Evolutionary conservation across 2,329 filamentous ascomycete genomes (phyloP), one percentile per base, ranked within the genome.

Genomic region (Sclerotinia minor): DNA sequence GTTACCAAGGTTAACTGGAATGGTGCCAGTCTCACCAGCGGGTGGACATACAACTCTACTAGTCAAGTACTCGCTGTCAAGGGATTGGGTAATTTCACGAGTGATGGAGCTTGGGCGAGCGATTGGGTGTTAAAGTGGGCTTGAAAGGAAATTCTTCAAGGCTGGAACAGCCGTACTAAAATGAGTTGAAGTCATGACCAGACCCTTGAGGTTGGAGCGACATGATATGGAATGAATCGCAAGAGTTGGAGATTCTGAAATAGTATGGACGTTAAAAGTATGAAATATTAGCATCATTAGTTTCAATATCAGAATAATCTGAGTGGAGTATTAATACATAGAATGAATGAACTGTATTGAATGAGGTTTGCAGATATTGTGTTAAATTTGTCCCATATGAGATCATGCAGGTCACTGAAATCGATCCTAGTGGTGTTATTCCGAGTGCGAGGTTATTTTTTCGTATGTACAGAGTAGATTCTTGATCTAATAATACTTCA

Each of bases 111-210:
- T n/a, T 91, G 86, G 85, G 78, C 74, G 55, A 73, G 75, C 13
- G 79, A 82, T 71, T 90, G 87, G 88, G 81, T 80, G 5, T 74
- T 89, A 74, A 82, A 78, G 57, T 89, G 86, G 87, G 69, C 29
- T 38, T 66, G 45, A 61, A 32, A 8, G 32, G 32, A n/a, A 35
- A 32, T 15, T 15, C 5, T 21, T 59, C 13, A 7, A 9, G 17
- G 5, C 41, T 26, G 24, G 0, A 26, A 45, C 21, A 19, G 7
- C 38, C 21, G 15, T 17, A 19, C 13, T 24, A 24, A 8, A 57
- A 13, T n/a, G n/a, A 6, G 2, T 24, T 5, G 11, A 38, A 24
- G n/a, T 17, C 15, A 38, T 15, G 35, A 41, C 8, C 21, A 55
- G 38, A 55, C 3, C 6, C 2, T n/a, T 35, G 19, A 55, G 21